Conservation (phyloP, 371 early-diverging fungal genomes). For the Fennellomyces sp. region DNA sequence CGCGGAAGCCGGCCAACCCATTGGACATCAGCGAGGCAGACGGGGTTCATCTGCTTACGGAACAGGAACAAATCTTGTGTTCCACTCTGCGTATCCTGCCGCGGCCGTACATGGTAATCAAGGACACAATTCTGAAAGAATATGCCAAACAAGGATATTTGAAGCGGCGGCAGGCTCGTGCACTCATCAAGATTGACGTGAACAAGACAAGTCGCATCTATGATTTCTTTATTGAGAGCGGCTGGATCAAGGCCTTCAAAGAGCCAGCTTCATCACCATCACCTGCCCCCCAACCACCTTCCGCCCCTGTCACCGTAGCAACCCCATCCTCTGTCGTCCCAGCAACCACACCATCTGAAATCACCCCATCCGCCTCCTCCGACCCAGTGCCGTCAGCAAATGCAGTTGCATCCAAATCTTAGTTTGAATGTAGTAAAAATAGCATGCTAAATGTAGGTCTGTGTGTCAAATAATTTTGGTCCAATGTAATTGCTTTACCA, state of each 20-base stretch:
- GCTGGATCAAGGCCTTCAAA: conserved; percentile 79
- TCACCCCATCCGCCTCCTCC: not conserved
- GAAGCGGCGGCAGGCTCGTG: conserved; percentile 74
- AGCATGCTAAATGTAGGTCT: no score
- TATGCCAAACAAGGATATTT: conserved; percentile 76
- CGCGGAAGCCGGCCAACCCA: conserved; percentile 65
- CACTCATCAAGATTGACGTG: conserved; percentile 86
- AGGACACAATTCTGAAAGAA: conserved; percentile 85
- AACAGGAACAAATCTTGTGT: conserved; percentile 83
- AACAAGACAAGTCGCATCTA: conserved; percentile 85
- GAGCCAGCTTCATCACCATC: conserved; percentile 24
- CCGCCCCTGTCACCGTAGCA: not conserved
- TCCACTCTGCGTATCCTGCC: conserved; percentile 84
- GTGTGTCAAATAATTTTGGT: no score
- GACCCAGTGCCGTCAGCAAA: not conserved
- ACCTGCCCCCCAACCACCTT: not conserved
- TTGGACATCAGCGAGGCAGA: conserved; percentile 84
- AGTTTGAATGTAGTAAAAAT: no score
- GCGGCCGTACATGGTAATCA: conserved; percentile 85
- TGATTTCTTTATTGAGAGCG: conserved; percentile 89
- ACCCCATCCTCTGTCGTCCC: not conserved
- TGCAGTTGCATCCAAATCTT: not conserved
- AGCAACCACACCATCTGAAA: not conserved
- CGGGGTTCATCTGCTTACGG: conserved; percentile 83
- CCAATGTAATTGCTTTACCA: no score